Evolutionary conservation across 345 rosid genomes (phyloP), one percentile per base, ranked within the genome.

Genomic region (Eutrema japonicum): DNA sequence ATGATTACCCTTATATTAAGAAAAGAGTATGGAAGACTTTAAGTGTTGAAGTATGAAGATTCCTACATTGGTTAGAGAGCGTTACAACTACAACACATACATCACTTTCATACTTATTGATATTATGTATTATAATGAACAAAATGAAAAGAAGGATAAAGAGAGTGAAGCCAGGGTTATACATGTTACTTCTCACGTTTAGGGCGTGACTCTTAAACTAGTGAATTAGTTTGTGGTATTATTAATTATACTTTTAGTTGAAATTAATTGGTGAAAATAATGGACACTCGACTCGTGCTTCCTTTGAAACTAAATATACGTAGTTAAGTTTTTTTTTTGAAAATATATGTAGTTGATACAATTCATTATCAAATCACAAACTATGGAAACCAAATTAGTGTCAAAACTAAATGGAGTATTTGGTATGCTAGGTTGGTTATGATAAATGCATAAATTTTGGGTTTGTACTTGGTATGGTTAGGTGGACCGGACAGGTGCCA

Each of bases 171-270:
- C 29, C 60, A 66, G 60, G 48, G 27, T 26, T 29, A 46, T 46
- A 35, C 66, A 74, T 59, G 55, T 22, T 18, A 18, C 22, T 18
- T 59, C 52, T 60, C 74, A 62, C 68, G 79, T 68, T 61, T 68
- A 75, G 50, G 74, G 74, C 64, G 73, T 75, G 74, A 75, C 57
- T 61, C 55, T 43, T 40, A 30, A 72, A 42, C 16, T 61, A 53
- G 63, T 33, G 22, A 7, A 35, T 43, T 75, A 59, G n/a, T 67
- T 59, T 50, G 22, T 41, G 43, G 16, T 53, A 43, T 53, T 53
- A 57, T 47, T 56, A 58, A 45, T 10, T 26, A 38, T 29, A 29
- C 6, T 56, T 53, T 47, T 56, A 56, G 66, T 66, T 47, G 42
- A 47, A 18, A 48, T 38, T 32, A 37, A 16, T 40, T 10, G 52